These are phyloP conservation scores for Gaillardinia entomophila DNA, from an alignment of 805 yeast genomes.

Conservation along the genomic window DNA sequence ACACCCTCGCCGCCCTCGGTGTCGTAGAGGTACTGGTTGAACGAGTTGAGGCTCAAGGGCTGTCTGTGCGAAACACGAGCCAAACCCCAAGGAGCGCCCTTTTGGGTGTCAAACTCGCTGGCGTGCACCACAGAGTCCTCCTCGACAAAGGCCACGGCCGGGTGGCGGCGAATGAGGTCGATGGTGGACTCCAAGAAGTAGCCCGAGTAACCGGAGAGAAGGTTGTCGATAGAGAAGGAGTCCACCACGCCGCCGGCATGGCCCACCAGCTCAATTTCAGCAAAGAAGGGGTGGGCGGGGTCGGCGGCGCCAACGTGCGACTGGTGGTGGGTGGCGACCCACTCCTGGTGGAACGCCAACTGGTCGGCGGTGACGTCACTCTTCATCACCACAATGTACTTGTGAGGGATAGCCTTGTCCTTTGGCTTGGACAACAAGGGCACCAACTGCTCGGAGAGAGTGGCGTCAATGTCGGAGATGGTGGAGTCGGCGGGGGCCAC, in stretches of 20 bases:
- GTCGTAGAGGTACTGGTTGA: constrained; percentile 64
- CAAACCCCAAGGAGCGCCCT: constrained; percentile 92
- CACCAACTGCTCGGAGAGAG: constrained; percentile 9
- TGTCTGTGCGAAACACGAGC: constrained; percentile 85
- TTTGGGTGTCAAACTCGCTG: constrained; percentile 59
- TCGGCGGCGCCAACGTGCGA: constrained; percentile 32
- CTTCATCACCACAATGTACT: constrained; percentile 84
- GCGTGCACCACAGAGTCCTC: constrained; percentile 67
- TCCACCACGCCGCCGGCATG: constrained; percentile 52
- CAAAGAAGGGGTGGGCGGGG: constrained; percentile 30
- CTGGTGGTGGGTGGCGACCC: constrained; percentile 53
- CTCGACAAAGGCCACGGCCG: constrained; percentile 65
- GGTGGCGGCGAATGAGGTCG: constrained; percentile 63
- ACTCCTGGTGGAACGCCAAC: constrained; percentile 58
- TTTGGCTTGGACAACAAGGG: constrained; percentile 46
- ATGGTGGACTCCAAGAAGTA: constrained; percentile 70
- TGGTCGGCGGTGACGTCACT: constrained; percentile 49
- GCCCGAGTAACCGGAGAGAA: constrained; percentile 79
- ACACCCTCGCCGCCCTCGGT: constrained; percentile 76
- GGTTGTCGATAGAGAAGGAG: constrained; percentile 52
- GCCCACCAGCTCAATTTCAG: constrained; percentile 7
- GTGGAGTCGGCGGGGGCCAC: background rate
- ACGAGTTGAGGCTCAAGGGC: constrained; percentile 59
- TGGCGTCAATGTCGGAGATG: constrained; percentile 1
- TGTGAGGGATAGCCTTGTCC: constrained; percentile 54